Evolutionary conservation across 2,329 filamentous ascomycete genomes (phyloP).

Genomic region (Epicoccum nigrum): DNA sequence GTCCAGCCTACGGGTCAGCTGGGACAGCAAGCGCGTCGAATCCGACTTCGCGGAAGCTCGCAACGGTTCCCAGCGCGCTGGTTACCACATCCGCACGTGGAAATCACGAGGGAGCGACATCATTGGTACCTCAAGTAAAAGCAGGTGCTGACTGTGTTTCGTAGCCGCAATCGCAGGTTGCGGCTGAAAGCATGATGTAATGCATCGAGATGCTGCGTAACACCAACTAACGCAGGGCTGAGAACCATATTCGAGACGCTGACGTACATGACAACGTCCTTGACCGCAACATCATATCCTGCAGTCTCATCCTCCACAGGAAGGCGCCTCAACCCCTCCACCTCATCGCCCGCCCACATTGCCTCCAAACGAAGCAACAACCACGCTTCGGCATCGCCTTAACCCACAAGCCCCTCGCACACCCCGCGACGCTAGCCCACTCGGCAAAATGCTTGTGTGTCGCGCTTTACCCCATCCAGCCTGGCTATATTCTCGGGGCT

Average conservation of each 20-base stretch:
- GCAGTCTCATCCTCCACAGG: neutral
- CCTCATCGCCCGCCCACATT: neutral
- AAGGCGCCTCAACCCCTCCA: neutral
- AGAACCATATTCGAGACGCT: neutral
- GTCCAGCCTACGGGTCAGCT: slow-evolving; percentile 7
- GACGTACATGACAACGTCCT: neutral
- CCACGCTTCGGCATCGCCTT: slow-evolving; percentile 14
- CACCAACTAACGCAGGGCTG: slow-evolving; percentile 2
- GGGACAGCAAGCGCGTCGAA: slow-evolving; percentile 13
- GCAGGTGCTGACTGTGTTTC: neutral
- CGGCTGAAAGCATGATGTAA: slow-evolving; percentile 13
- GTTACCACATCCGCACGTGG: slow-evolving; percentile 10
- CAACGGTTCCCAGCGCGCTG: slow-evolving; percentile 2
- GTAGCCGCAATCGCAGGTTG: slow-evolving; percentile 1
- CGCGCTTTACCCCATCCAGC: neutral
- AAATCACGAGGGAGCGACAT: slow-evolving; percentile 4
- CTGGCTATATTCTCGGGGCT: slow-evolving; percentile 1
- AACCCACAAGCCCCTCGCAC: slow-evolving; percentile 14
- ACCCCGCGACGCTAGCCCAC: slow-evolving; percentile 8
- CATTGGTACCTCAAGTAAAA: too few relatives aligned
- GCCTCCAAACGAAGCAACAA: neutral
- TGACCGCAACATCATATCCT: slow-evolving; percentile 5
- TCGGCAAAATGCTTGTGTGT: slow-evolving; percentile 7
- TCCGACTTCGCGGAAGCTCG: slow-evolving; percentile 5
- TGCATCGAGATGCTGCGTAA: slow-evolving; percentile 3